phyloP scores from a whole-genome alignment of 352 stramenopile genomes.

The Globisporangium paroecandrum region DNA sequence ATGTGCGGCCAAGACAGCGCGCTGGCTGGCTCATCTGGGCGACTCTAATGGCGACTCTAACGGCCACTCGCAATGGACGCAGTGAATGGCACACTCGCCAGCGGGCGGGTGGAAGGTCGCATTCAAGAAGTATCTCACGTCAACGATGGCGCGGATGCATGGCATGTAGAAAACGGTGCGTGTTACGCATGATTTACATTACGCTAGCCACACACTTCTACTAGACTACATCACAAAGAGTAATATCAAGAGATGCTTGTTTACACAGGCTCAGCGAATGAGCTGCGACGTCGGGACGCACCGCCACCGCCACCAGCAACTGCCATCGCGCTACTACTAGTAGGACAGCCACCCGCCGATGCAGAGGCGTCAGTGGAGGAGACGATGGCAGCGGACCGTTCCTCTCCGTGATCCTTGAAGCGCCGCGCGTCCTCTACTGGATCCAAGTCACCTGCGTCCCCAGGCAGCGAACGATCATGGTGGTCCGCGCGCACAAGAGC shows the following conservation, averaged over 20 bases:
- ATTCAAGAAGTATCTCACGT: constrained; percentile 1
- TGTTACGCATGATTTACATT: background rate
- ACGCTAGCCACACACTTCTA: background rate
- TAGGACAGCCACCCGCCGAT: background rate
- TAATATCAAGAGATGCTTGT: background rate
- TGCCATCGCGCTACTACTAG: background rate
- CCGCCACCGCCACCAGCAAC: background rate
- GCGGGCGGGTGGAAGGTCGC: background rate
- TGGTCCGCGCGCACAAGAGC: background rate
- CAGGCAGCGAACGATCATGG: background rate
- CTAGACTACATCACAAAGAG: background rate
- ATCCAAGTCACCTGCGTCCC: background rate
- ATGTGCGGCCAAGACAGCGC: background rate
- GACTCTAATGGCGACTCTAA: background rate
- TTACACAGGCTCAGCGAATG: constrained; percentile 3
- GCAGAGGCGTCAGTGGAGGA: background rate
- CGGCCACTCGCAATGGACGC: background rate
- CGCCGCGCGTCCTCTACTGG: constrained; percentile 2
- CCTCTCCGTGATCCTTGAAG: background rate
- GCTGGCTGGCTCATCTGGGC: background rate
- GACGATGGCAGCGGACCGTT: background rate
- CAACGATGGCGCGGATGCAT: background rate
- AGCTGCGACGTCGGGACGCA: constrained; percentile 8
- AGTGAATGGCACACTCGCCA: background rate
- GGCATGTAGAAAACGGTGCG: background rate